A percentile compares a stretch with the other conserved stretches of the same genome.
These are phyloP conservation scores for Madurella fahalii DNA, from an alignment of 2,329 filamentous ascomycete species.

Conservation along the genomic window DNA sequence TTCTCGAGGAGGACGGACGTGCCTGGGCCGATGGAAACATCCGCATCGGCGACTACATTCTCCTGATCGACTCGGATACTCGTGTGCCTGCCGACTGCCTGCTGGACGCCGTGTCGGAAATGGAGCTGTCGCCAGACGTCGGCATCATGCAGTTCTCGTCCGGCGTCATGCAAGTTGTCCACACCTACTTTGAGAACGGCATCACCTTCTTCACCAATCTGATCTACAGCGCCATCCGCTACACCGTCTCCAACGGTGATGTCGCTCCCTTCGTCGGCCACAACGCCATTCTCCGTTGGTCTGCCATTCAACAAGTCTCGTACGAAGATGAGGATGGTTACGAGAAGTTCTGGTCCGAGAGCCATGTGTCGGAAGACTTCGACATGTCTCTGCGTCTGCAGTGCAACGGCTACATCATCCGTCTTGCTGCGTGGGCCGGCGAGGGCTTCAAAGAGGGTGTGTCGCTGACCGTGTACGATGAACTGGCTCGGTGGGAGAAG, in stretches of 20 bases:
- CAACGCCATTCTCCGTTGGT: conserved; percentile 73
- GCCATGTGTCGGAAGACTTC: conserved; percentile 76
- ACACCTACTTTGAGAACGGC: conserved; percentile 68
- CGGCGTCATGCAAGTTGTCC: conserved; percentile 73
- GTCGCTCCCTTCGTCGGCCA: conserved; percentile 79
- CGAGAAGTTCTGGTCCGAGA: conserved; percentile 79
- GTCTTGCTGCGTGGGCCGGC: conserved; percentile 67
- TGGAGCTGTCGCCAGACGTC: conserved; percentile 75
- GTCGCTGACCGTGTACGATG: conserved; percentile 79
- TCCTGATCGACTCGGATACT: conserved; percentile 75
- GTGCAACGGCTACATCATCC: conserved; percentile 66
- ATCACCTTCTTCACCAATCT: conserved; percentile 71
- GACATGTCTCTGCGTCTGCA: conserved; percentile 77
- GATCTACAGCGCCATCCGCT: conserved; percentile 72
- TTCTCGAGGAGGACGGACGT: conserved; percentile 63
- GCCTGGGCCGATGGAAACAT: conserved; percentile 84
- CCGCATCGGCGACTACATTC: conserved; percentile 77
- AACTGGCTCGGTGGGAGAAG: conserved; percentile 81
- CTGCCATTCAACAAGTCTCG: conserved; percentile 67
- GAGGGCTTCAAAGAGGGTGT: conserved; percentile 82
- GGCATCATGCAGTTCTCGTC: conserved; percentile 76
- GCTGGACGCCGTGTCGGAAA: conserved; percentile 74
- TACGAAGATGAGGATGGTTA: conserved; percentile 67
- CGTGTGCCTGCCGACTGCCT: conserved; percentile 74
- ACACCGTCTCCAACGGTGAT: conserved; percentile 72